These are phyloP conservation scores for Myxozyma sirexii DNA, from an alignment of 805 yeast species.

Conservation along the genomic window DNA sequence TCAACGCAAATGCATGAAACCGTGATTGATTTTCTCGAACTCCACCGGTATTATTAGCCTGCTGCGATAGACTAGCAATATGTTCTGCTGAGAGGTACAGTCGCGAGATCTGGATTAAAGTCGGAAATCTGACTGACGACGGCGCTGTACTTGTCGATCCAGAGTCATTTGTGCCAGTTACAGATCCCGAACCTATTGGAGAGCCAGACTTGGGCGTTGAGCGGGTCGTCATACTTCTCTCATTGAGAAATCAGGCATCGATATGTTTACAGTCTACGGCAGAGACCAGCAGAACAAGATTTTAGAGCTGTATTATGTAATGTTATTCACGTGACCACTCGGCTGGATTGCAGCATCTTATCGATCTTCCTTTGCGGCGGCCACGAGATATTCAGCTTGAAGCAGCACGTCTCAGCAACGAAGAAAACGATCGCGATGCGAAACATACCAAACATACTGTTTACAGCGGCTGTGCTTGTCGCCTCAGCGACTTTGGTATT, in stretches of 20 bases:
- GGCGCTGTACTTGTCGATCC: not conserved
- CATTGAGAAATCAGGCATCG: not conserved
- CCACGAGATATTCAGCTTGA: not conserved
- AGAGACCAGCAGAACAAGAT: too few relatives aligned
- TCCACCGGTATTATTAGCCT: conserved; percentile 7
- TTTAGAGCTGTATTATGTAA: too few relatives aligned
- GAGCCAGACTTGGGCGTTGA: conserved; percentile 21
- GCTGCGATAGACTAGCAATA: conserved; percentile 10
- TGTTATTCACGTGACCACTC: not conserved
- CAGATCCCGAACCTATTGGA: conserved; percentile 5
- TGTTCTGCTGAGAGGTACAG: conserved; percentile 28
- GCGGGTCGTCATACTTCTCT: not conserved
- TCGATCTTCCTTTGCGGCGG: not conserved
- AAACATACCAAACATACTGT: not conserved
- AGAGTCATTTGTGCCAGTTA: not conserved
- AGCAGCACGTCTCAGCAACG: too few relatives aligned
- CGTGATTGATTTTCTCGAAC: conserved; percentile 23
- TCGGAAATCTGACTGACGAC: not conserved
- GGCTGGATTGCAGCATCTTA: not conserved
- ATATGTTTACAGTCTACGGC: not conserved
- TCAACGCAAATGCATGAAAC: conserved; percentile 26
- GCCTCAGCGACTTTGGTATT: not conserved
- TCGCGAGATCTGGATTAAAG: conserved; percentile 25
- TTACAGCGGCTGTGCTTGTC: not conserved
- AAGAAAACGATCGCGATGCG: not conserved